Evolutionary conservation across 495 filamentous ascomycete genomes (phyloP).

Genomic region (Podospora pseudopauciseta): DNA sequence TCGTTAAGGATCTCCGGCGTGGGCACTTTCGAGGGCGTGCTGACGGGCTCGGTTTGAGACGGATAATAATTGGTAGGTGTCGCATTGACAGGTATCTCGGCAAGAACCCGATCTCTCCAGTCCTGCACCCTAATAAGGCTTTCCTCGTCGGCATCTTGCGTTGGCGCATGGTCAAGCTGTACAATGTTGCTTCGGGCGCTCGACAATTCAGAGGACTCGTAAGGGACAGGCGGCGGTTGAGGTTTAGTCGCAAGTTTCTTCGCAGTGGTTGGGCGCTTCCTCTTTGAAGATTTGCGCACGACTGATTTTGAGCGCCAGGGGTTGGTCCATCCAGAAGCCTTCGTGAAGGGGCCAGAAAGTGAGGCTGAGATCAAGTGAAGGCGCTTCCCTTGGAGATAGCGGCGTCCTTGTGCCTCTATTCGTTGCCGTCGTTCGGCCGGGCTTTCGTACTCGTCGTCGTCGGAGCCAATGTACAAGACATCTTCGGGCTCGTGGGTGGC

Average conservation of each 20-base stretch:
- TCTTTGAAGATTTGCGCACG: constrained; percentile 1
- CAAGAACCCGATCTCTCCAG: constrained; percentile 22
- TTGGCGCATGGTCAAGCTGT: constrained; percentile 9
- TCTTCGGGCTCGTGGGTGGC: constrained; percentile 36
- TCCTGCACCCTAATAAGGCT: constrained; percentile 12
- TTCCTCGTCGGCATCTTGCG: constrained; percentile 13
- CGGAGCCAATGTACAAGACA: constrained; percentile 52
- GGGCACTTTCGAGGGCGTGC: constrained; percentile 13
- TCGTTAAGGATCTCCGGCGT: not conserved
- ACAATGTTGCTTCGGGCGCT: constrained; percentile 29
- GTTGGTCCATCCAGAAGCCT: constrained; percentile 55
- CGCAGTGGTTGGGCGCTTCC: constrained; percentile 6
- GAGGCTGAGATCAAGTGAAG: constrained; percentile 60
- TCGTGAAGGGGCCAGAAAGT: constrained; percentile 60
- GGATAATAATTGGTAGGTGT: not conserved
- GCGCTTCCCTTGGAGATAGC: constrained; percentile 56
- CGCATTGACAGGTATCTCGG: not conserved
- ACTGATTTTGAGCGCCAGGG: constrained; percentile 49
- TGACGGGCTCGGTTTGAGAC: constrained; percentile 4
- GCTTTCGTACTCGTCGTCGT: constrained; percentile 51
- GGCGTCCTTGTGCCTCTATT: constrained; percentile 56
- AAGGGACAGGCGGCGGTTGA: constrained; percentile 14
- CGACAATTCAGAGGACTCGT: constrained; percentile 26
- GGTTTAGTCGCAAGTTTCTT: not conserved
- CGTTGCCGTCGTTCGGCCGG: constrained; percentile 51